Conservation (phyloP, 2,329 filamentous ascomycete species). For the Cordyceps javanica region DNA sequence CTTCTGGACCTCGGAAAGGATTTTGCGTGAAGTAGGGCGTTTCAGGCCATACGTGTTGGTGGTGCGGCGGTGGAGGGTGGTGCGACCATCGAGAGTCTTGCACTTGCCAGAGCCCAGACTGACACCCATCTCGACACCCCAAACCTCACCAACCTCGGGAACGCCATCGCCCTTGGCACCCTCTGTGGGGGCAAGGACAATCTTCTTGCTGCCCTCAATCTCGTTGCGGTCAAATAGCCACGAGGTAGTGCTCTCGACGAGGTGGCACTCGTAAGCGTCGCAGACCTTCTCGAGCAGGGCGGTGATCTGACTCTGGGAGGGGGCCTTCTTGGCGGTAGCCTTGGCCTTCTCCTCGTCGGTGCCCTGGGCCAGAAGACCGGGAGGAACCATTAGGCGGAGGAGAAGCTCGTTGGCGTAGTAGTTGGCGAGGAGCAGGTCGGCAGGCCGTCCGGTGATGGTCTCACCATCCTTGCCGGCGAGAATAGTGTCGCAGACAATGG, state of each 20-base stretch:
- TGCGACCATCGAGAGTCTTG: slow-evolving; percentile 80
- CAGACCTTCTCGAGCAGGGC: slow-evolving; percentile 83
- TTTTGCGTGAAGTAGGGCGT: slow-evolving; percentile 86
- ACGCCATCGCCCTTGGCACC: slow-evolving; percentile 85
- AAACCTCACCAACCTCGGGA: slow-evolving; percentile 86
- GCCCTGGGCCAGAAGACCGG: slow-evolving; percentile 75
- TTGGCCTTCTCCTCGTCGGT: slow-evolving; percentile 95
- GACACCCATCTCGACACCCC: slow-evolving; percentile 95
- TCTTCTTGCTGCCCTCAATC: slow-evolving; percentile 96
- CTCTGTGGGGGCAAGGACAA: slow-evolving; percentile 81
- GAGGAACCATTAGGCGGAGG: slow-evolving; percentile 81
- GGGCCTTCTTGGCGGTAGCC: slow-evolving; percentile 73
- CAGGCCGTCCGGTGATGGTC: slow-evolving; percentile 66
- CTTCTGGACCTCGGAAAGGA: slow-evolving; percentile 90
- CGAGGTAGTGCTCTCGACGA: slow-evolving; percentile 96
- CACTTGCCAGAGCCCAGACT: slow-evolving; percentile 89
- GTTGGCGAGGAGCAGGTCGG: slow-evolving; percentile 84
- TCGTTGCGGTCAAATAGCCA: slow-evolving; percentile 97
- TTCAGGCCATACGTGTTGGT: slow-evolving; percentile 88
- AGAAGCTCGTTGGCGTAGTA: slow-evolving; percentile 95
- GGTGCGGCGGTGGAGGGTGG: slow-evolving; percentile 90
- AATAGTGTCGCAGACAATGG: slow-evolving; percentile 92
- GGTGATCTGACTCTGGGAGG: slow-evolving; percentile 81
- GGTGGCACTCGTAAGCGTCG: slow-evolving; percentile 82
- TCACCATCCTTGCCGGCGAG: slow-evolving; percentile 62